Conservation (phyloP, 2,329 filamentous ascomycete species). For the Chaetoscypha palmicola region DNA sequence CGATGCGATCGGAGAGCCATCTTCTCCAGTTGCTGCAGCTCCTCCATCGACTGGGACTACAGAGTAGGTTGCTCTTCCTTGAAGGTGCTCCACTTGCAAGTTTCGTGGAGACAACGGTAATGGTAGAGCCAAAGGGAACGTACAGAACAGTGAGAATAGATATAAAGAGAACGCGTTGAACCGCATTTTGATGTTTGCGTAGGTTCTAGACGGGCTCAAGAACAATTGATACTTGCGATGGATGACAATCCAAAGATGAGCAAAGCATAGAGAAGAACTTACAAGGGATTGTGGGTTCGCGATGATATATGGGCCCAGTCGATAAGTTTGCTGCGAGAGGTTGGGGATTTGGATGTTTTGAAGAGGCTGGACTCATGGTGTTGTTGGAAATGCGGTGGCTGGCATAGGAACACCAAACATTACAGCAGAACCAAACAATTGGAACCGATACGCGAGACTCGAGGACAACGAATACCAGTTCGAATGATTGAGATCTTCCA, state of each 20-base stretch:
- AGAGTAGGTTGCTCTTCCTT: constrained; percentile 28
- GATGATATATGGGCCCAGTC: constrained; percentile 20
- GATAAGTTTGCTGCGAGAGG: constrained; percentile 17
- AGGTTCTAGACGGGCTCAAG: constrained; percentile 1
- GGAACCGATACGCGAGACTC: no score
- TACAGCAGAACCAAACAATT: no score
- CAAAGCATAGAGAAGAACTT: constrained; percentile 15
- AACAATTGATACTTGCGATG: constrained; percentile 13
- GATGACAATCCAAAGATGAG: constrained; percentile 4
- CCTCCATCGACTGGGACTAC: constrained; percentile 32
- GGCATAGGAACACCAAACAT: constrained; percentile 4
- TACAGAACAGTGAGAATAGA: constrained; percentile 24
- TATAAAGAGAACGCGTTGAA: constrained; percentile 19
- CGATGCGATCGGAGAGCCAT: constrained; percentile 1
- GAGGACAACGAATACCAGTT: no score
- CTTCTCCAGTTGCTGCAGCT: constrained; percentile 12
- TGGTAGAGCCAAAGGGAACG: constrained; percentile 21
- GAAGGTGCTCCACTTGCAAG: constrained; percentile 12
- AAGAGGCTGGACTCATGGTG: constrained; percentile 24
- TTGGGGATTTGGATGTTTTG: constrained; percentile 15
- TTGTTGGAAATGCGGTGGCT: constrained; percentile 16
- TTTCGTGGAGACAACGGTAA: constrained; percentile 21
- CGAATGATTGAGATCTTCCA: no score
- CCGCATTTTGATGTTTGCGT: constrained; percentile 20
- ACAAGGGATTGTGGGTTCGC: constrained; percentile 10